These are phyloP conservation scores for Aspergillus coremiiformis DNA, from an alignment of 495 filamentous ascomycete species.

Conservation along the genomic window DNA sequence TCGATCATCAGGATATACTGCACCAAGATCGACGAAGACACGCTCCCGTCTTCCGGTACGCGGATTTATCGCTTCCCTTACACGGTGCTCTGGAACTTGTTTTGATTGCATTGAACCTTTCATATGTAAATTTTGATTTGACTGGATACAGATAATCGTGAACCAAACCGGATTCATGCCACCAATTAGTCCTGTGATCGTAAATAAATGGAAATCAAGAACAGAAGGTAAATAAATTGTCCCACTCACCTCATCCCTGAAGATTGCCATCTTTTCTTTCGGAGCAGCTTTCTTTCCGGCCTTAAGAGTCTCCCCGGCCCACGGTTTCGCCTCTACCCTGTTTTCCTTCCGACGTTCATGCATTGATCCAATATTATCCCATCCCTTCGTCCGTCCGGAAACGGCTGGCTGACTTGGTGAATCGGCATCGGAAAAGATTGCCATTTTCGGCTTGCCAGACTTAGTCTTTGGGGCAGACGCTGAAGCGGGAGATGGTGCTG, in stretches of 20 bases:
- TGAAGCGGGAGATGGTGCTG: slow-evolving; percentile 34
- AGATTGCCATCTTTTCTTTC: slow-evolving; percentile 77
- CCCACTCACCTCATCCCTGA: slow-evolving; percentile 88
- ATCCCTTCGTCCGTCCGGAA: slow-evolving; percentile 56
- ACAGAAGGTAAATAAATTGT: slow-evolving; percentile 19
- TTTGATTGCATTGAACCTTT: slow-evolving; percentile 31
- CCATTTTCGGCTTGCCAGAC: slow-evolving; percentile 67
- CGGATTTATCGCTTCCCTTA: slow-evolving; percentile 70
- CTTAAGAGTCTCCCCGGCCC: slow-evolving; percentile 87
- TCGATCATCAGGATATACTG: slow-evolving; percentile 69
- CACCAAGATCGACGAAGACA: slow-evolving; percentile 77
- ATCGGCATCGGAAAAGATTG: slow-evolving; percentile 78
- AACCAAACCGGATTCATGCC: slow-evolving; percentile 54
- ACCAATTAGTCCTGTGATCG: slow-evolving; percentile 93
- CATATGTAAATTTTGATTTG: slow-evolving; percentile 39
- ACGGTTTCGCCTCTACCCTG: slow-evolving; percentile 74
- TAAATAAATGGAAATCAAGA: slow-evolving; percentile 66
- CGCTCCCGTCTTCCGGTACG: slow-evolving; percentile 72
- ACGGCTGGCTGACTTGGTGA: slow-evolving; percentile 38
- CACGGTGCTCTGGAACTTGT: slow-evolving; percentile 41
- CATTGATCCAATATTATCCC: slow-evolving; percentile 85
- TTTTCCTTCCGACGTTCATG: slow-evolving; percentile 93
- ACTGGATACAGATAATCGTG: slow-evolving; percentile 53
- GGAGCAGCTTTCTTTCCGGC: slow-evolving; percentile 69
- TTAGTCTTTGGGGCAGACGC: slow-evolving; percentile 49